Evolutionary conservation across 2,329 filamentous ascomycete species (phyloP).

Genomic region (Whalleya microplaca): DNA sequence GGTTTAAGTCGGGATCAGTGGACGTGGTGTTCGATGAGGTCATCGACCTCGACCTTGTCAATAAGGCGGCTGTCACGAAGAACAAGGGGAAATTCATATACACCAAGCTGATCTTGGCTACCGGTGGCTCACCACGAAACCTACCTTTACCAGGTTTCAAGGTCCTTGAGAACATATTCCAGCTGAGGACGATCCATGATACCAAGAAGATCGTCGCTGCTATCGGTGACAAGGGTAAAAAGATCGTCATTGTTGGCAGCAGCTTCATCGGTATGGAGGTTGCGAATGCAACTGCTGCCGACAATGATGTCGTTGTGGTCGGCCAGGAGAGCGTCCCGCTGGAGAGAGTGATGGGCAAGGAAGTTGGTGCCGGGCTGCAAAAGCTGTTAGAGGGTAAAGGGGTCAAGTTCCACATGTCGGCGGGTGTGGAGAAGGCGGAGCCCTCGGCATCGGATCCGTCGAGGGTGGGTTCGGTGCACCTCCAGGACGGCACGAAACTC

Average conservation of each 20-base stretch:
- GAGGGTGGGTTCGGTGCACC: constrained; percentile 76
- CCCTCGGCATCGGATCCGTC: constrained; percentile 68
- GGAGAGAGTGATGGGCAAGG: constrained; percentile 80
- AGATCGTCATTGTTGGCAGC: constrained; percentile 87
- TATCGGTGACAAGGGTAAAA: constrained; percentile 84
- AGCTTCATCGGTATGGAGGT: constrained; percentile 99
- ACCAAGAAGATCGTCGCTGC: constrained; percentile 76
- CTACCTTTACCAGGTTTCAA: constrained; percentile 87
- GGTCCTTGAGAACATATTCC: constrained; percentile 84
- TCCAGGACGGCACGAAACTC: constrained; percentile 85
- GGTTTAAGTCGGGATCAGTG: constrained; percentile 69
- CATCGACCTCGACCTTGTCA: constrained; percentile 73
- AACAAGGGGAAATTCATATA: constrained; percentile 74
- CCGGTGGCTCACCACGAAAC: constrained; percentile 76
- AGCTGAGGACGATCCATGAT: constrained; percentile 77
- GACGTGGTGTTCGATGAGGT: constrained; percentile 67
- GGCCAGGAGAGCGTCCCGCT: constrained; percentile 88
- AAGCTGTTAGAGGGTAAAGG: constrained; percentile 81
- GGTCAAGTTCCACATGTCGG: constrained; percentile 84
- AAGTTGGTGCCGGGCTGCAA: constrained; percentile 82
- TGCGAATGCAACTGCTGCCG: constrained; percentile 78
- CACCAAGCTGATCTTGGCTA: constrained; percentile 87
- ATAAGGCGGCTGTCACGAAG: constrained; percentile 75
- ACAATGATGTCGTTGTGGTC: constrained; percentile 83
- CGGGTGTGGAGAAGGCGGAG: constrained; percentile 80